A percentile compares a stretch with the other conserved stretches of the same genome.
phyloP scores from a whole-genome alignment of 768 basidiomycete genomes.

The Boletus barrowsii region DNA sequence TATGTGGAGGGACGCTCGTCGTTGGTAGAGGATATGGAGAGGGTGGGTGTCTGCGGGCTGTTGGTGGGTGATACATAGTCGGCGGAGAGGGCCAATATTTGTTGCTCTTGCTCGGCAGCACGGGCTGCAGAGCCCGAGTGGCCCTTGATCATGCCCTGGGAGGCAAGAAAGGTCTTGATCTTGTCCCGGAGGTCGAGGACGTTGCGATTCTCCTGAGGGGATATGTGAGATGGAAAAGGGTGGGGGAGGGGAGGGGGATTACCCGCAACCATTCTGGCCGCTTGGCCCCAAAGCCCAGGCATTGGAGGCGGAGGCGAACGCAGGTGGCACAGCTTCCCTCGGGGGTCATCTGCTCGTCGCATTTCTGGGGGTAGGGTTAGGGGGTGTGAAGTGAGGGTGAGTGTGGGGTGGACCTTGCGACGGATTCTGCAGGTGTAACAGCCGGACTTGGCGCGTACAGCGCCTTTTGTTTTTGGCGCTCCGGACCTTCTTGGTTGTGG shows the following conservation, averaged over 20 bases:
- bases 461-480: conserved; percentile 74
- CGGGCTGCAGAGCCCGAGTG: conserved; percentile 72
- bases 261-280: conserved; percentile 85
- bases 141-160: conserved; percentile 88
- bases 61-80: conserved; percentile 39
- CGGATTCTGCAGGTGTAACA: conserved; percentile 88
- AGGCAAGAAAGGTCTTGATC: conserved; percentile 74
- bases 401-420: conserved; percentile 57
- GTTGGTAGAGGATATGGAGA: conserved; percentile 42
- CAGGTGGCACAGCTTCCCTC: conserved; percentile 73
- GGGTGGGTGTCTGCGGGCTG: conserved; percentile 46
- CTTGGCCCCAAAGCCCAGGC: conserved; percentile 81
- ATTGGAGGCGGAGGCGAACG: conserved; percentile 75
- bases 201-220: conserved; percentile 60
- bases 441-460: conserved; percentile 81
- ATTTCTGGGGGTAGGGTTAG: conserved; percentile 55
- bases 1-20: conserved; percentile 37
- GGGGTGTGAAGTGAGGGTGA: background rate
- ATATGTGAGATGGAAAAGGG: background rate
- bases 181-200: conserved; percentile 69
- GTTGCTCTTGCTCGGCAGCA: conserved; percentile 51
- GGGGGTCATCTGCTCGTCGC: conserved; percentile 67
- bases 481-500: conserved; percentile 42
- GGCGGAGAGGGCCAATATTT: conserved; percentile 49
- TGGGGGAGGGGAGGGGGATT: background rate